Base-by-base conservation (phyloP, 192 early-diverging fungal species). In the Umbelopsis sp. region DNA sequence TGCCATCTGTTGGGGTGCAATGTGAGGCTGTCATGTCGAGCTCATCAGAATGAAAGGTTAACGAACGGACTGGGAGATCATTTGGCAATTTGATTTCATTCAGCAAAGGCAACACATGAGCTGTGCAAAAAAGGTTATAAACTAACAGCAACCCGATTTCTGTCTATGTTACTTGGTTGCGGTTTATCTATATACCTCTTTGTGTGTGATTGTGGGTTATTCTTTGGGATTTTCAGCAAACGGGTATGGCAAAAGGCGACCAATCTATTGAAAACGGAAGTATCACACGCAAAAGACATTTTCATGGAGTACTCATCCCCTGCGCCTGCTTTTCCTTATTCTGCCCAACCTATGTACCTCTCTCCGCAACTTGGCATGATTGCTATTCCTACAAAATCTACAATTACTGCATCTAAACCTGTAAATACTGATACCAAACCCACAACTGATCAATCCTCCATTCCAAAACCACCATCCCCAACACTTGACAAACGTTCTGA, bases 401-500 rank as follows among this genome's bases (percentile, higher is more conserved):
- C 49, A 13, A 25, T 13, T 25, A 25, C 21, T 22, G 0, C 51
- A 0, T 8, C 10, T 7, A 21, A 23, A 22, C 51, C 51, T 12
- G 25, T 23, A 52, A 25, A 41, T 41, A 41, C 10, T 10, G 37
- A 41, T 41, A 41, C 51, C 25, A 52, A 52, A 33, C 1, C 55
- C 16, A 35, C 55, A 35, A 61, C 55, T 11, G 30, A 61, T 5
- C 33, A 25, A 15, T 18, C 25, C 25, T 37, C 9, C 33, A 16
- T 15, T 18, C 18, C 25, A 61, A 61, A 61, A n/a, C 55, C 21
- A 61, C 5, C 33, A 16, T 35, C 13, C 25, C 51, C 21, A 35
- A 15, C 30, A 35, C 25, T 18, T 61, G 55, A 61, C 27, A 61
- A 35, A 61, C 55, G 55, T 18, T 61, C 55, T 74, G 15, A 78